Evolutionary conservation across 2,329 filamentous ascomycete species (phyloP).

Genomic region (Ascochyta lentis): DNA sequence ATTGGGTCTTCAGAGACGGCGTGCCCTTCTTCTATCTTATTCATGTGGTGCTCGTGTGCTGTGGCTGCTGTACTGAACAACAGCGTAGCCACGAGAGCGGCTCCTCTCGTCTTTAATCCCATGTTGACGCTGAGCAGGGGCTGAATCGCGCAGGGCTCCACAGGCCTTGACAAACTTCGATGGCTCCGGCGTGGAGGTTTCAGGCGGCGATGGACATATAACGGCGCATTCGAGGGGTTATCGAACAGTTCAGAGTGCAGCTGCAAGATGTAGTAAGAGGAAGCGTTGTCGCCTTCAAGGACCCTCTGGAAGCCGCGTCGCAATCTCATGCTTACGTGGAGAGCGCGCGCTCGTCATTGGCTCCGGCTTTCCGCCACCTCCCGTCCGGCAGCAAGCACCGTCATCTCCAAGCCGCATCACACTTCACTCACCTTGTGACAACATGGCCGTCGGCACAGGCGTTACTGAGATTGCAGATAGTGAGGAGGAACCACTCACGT

Average conservation of each 20-base stretch:
- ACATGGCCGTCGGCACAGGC: constrained; percentile 32
- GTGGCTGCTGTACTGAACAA: constrained; percentile 34
- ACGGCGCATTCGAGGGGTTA: constrained; percentile 4
- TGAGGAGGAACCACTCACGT: constrained; percentile 42
- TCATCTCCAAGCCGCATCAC: constrained; percentile 1
- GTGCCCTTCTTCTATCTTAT: constrained; percentile 49
- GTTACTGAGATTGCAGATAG: constrained; percentile 41
- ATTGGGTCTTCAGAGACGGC: constrained; percentile 47
- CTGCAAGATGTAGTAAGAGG: neutral
- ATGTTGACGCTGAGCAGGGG: constrained; percentile 18
- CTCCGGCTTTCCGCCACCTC: constrained; percentile 17
- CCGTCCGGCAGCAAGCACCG: constrained; percentile 4
- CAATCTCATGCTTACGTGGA: constrained; percentile 38
- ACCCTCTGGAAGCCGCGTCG: constrained; percentile 30
- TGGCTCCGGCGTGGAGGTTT: constrained; percentile 30
- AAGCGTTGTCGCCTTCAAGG: constrained; percentile 13
- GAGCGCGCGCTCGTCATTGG: constrained; percentile 29
- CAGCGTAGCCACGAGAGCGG: constrained; percentile 27
- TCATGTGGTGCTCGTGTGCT: constrained; percentile 51
- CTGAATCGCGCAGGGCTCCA: constrained; percentile 4
- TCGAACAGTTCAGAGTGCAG: neutral
- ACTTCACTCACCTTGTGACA: constrained; percentile 12
- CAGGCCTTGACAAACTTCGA: constrained; percentile 13
- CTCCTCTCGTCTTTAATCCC: constrained; percentile 17
- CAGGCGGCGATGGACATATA: constrained; percentile 12